Base-by-base conservation (phyloP, 495 filamentous ascomycete species). In the Articulospora tetracladia region DNA sequence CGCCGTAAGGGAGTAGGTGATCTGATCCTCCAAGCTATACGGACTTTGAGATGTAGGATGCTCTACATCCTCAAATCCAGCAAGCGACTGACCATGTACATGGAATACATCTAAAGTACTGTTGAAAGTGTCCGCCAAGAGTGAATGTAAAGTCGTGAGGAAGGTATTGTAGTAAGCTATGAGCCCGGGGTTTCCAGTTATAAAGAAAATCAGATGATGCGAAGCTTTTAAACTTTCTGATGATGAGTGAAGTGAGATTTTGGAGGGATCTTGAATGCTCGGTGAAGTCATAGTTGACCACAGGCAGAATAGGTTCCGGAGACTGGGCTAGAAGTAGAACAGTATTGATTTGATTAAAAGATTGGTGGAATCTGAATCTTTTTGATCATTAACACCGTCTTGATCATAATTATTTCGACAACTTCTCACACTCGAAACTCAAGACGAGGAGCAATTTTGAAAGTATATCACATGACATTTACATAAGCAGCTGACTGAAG, bases 161-260 rank as follows among this genome's bases (percentile, higher is more conserved):
- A 95, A 97, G 1, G 81, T 76, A 34, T 78, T 70, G 72, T 97
- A 98, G 77, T 92, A 97, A 28, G 73, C 75, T 48, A 96, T 85
- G 32, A 96, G 74, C 0, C 93, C 93, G 11, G 93, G 93, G 26
- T 67, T 67, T 17, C 93, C 93, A 26, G 91, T 78, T 41, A 97
- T 83, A 70, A 95, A 90, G 75, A 71, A 80, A 27, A 83, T 63
- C 52, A 84, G 71, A 39, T 61, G 57, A 39, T 67, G 58, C 8
- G 39, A 27, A 20, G 61, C 48, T 3, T 34, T 36, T 15, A 59
- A 46, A 41, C 36, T 44, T 24, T 47, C 27, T 28, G 59, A 51
- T 20, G 32, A 13, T 15, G 59, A 56, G 26, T 36, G 34, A 24
- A 62, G 41, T 15, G 59, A 61, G 55, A 66, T 59, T 25, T 23